Evolutionary conservation across 192 early-diverging fungal genomes (phyloP).

Genomic region (Phycomyces blakesleeanus): DNA sequence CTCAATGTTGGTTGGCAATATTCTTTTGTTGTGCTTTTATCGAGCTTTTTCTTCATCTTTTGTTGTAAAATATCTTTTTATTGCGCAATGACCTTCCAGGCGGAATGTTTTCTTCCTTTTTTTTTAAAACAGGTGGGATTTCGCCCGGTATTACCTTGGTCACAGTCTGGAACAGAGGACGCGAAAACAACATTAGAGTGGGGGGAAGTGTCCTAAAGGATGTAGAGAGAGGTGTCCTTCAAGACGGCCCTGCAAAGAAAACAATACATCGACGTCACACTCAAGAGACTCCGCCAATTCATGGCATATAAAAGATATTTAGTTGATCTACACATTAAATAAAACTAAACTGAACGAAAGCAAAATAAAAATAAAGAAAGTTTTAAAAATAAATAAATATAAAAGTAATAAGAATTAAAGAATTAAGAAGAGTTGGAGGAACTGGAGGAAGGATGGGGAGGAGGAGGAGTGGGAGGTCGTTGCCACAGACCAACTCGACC

Average conservation of each 20-base stretch:
- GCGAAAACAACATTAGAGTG: slow-evolving; percentile 30
- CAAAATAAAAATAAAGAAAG: no score
- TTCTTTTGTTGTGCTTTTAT: not conserved
- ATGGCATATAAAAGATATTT: not conserved
- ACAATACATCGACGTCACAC: slow-evolving; percentile 18
- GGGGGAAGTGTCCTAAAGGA: not conserved
- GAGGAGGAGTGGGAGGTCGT: slow-evolving; percentile 13
- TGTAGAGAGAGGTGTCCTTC: not conserved
- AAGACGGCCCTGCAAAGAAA: not conserved
- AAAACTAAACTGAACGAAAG: no score
- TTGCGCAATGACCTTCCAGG: no score
- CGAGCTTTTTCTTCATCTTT: not conserved
- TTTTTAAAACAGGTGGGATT: not conserved
- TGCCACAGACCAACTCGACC: slow-evolving; percentile 32
- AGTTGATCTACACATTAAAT: no score
- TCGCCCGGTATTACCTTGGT: slow-evolving; percentile 26
- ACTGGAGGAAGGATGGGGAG: no score
- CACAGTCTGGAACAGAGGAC: slow-evolving; percentile 30
- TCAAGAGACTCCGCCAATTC: not conserved
- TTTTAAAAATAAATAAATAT: not conserved
- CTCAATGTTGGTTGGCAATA: not conserved
- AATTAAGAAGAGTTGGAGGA: slow-evolving; percentile 1
- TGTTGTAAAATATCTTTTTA: not conserved
- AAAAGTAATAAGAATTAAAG: not conserved
- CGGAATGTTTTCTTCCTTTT: no score